Percentiles rank a stretch among this genome's conserved stretches.
Evolutionary conservation across 176 grass and related monocot genomes (phyloP).

Genomic region (Lolium multiflorum): DNA sequence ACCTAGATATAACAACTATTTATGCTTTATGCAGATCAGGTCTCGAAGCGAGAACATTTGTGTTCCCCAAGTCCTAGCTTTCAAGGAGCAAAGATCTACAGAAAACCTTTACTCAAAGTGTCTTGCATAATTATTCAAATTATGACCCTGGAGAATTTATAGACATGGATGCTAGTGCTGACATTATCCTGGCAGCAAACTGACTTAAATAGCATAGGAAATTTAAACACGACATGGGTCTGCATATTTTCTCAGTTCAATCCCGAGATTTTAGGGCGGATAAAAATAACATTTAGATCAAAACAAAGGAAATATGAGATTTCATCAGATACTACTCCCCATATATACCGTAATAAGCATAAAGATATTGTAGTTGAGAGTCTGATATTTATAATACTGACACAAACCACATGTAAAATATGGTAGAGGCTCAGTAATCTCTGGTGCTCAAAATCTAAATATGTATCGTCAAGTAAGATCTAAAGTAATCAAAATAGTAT

Average conservation of each 20-base stretch:
- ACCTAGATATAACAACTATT: conserved; percentile 15
- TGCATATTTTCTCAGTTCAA: not conserved
- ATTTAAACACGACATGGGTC: not conserved
- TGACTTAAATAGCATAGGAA: not conserved
- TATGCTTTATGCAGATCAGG: conserved; percentile 23
- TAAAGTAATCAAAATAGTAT: no score
- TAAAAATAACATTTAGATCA: not conserved
- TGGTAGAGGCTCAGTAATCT: not conserved
- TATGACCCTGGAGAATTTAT: conserved; percentile 11
- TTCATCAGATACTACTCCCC: conserved; percentile 22
- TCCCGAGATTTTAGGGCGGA: not conserved
- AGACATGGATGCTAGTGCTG: conserved; percentile 32
- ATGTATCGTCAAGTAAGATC: no score
- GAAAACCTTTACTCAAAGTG: no score
- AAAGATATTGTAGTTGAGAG: conserved; percentile 4
- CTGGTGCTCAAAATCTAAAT: no score
- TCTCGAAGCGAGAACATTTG: conserved; percentile 26
- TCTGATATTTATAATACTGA: not conserved
- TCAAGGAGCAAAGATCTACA: not conserved
- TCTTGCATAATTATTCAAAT: conserved; percentile 40
- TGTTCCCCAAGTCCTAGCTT: not conserved
- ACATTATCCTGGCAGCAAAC: conserved; percentile 13
- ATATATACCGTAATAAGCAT: no score
- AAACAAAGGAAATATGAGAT: conserved; percentile 13
- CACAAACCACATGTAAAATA: not conserved